Evolutionary conservation across 2,329 filamentous ascomycete genomes (phyloP).

Genomic region (Fusarium compactum): DNA sequence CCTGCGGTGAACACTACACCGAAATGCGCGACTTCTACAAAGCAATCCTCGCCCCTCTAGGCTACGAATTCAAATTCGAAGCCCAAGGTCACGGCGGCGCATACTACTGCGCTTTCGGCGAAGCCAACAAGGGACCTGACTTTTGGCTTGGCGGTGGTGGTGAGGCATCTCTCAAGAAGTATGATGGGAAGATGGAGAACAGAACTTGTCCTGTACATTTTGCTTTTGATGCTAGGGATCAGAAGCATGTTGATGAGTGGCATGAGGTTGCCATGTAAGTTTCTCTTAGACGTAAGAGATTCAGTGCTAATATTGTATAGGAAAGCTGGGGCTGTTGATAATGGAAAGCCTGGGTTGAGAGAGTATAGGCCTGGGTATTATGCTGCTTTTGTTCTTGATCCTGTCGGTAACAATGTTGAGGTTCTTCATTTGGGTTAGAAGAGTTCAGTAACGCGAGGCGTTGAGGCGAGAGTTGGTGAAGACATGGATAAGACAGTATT

Average conservation of each 20-base stretch:
- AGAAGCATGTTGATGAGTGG: slow-evolving; percentile 43
- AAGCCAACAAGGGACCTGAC: slow-evolving; percentile 30
- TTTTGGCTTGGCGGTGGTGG: slow-evolving; percentile 46
- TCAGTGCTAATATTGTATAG: slow-evolving; percentile 37
- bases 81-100: slow-evolving; percentile 9
- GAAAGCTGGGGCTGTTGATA: slow-evolving; percentile 59
- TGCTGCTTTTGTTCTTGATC: slow-evolving; percentile 63
- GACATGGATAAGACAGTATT: not conserved
- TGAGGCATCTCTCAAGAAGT: slow-evolving; percentile 31
- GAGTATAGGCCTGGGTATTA: slow-evolving; percentile 63
- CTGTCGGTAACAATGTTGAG: slow-evolving; percentile 66
- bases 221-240: slow-evolving; percentile 37
- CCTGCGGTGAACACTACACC: slow-evolving; percentile 43
- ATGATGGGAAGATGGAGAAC: slow-evolving; percentile 39
- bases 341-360: slow-evolving; percentile 61
- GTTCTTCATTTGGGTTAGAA: slow-evolving; percentile 49
- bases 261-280: slow-evolving; percentile 45
- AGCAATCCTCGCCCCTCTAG: slow-evolving; percentile 43
- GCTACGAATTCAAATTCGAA: slow-evolving; percentile 42
- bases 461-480: not conserved
- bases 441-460: not conserved
- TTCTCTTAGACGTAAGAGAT: fast-evolving
- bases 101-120: slow-evolving; percentile 42
- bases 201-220: slow-evolving; percentile 41
- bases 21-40: slow-evolving; percentile 49